Evolutionary conservation across 2,329 filamentous ascomycete genomes (phyloP).

Genomic region (Fulvia fulva): DNA sequence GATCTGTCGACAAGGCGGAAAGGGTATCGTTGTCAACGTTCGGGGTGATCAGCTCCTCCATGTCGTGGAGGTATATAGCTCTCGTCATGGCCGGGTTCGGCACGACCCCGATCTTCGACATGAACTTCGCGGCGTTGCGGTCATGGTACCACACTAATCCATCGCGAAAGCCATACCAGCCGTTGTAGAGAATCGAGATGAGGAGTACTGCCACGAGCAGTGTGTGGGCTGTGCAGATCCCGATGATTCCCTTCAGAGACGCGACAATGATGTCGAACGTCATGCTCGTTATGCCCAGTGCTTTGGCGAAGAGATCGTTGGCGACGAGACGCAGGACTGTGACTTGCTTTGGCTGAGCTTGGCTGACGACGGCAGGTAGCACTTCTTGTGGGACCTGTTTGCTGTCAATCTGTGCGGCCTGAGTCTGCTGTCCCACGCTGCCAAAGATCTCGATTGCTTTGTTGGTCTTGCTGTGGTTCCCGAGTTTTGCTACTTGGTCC

Average conservation of each 20-base stretch:
- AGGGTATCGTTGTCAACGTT: constrained; percentile 23
- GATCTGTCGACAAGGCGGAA: neutral
- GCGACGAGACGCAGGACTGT: constrained; percentile 28
- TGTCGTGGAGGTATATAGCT: constrained; percentile 75
- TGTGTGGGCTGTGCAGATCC: constrained; percentile 56
- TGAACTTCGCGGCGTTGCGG: constrained; percentile 72
- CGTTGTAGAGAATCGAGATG: constrained; percentile 67
- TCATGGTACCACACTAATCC: constrained; percentile 80
- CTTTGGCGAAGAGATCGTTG: constrained; percentile 28
- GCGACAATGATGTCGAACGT: constrained; percentile 44
- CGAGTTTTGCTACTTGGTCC: constrained; percentile 72
- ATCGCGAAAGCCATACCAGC: constrained; percentile 70
- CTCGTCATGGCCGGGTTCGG: constrained; percentile 80
- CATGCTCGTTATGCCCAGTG: constrained; percentile 26
- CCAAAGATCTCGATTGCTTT: constrained; percentile 78
- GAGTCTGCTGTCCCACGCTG: constrained; percentile 63
- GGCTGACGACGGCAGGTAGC: constrained; percentile 4
- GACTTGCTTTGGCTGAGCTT: constrained; percentile 15
- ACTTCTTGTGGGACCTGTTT: constrained; percentile 17
- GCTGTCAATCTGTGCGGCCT: constrained; percentile 45
- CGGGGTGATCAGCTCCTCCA: constrained; percentile 57
- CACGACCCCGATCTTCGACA: constrained; percentile 73
- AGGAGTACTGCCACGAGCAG: constrained; percentile 67
- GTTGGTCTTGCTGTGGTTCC: constrained; percentile 69
- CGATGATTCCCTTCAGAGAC: constrained; percentile 27